These are phyloP conservation scores for Aspergillus sp. DNA, from an alignment of 2,329 filamentous ascomycete species.

Conservation along the genomic window DNA sequence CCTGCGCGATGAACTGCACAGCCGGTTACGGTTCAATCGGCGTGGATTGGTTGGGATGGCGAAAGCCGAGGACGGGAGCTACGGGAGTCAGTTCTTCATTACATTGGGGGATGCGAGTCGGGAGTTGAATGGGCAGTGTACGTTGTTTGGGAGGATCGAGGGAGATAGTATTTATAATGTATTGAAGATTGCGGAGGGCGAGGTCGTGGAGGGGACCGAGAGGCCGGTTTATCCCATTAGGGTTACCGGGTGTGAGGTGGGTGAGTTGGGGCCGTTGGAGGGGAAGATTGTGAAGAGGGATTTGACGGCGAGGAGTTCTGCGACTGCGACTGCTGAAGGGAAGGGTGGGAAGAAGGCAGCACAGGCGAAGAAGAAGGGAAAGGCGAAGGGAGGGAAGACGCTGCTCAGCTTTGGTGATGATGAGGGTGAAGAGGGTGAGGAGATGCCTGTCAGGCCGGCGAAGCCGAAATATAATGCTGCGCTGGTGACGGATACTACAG, in stretches of 20 bases:
- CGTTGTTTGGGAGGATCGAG: constrained; percentile 86
- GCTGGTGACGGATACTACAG: constrained; percentile 40
- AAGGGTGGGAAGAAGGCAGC: constrained; percentile 33
- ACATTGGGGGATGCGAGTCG: constrained; percentile 78
- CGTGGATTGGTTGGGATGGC: constrained; percentile 94
- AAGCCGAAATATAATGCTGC: constrained; percentile 54
- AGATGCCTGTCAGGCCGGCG: constrained; percentile 38
- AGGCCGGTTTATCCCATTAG: constrained; percentile 83
- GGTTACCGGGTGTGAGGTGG: constrained; percentile 56
- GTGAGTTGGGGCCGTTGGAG: constrained; percentile 48
- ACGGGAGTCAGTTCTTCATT: constrained; percentile 97
- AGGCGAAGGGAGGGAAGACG: constrained; percentile 45
- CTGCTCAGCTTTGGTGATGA: constrained; percentile 48
- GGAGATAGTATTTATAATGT: constrained; percentile 96
- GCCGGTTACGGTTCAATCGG: constrained; percentile 86
- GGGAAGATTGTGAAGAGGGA: constrained; percentile 49
- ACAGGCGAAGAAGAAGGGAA: constrained; percentile 45
- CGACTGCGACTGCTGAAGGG: constrained; percentile 35
- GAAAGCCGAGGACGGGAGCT: constrained; percentile 71
- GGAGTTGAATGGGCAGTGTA: constrained; percentile 87
- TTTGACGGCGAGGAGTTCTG: constrained; percentile 32
- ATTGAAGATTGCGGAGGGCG: constrained; percentile 87
- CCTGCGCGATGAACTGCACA: constrained; percentile 89
- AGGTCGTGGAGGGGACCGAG: constrained; percentile 76
- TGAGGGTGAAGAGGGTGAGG: constrained; percentile 43